These are phyloP conservation scores for Pilaira anomala DNA, from an alignment of 192 early-diverging fungal species.

Conservation along the genomic window DNA sequence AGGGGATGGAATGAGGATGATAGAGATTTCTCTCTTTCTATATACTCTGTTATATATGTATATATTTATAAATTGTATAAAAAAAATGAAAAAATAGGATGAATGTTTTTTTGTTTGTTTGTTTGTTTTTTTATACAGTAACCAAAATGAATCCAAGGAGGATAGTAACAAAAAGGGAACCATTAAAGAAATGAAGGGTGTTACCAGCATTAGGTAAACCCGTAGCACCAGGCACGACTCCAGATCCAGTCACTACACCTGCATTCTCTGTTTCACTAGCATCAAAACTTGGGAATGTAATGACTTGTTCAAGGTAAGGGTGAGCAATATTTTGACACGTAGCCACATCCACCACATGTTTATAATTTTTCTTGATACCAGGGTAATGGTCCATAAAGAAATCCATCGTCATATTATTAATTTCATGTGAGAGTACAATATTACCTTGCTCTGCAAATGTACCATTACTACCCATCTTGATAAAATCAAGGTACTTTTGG, in stretches of 20 bases:
- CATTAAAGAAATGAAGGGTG: conserved; percentile 2
- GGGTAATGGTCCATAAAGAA: conserved; percentile 44
- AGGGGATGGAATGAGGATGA: no score
- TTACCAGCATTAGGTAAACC: background rate
- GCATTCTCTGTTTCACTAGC: background rate
- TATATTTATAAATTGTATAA: no score
- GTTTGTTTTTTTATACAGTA: conserved; percentile 7
- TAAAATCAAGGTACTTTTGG: conserved; percentile 26
- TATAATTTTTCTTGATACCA: conserved; percentile 39
- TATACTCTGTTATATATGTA: no score
- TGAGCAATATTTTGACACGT: conserved; percentile 41
- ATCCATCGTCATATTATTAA: conserved; percentile 41
- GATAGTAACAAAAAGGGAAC: conserved; percentile 30
- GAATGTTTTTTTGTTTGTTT: no score
- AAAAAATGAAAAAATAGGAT: no score
- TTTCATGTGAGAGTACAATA: conserved; percentile 45
- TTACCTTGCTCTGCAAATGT: conserved; percentile 30
- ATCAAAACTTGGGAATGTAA: conserved; percentile 24
- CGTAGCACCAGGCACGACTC: conserved; percentile 15
- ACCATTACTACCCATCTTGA: conserved; percentile 38
- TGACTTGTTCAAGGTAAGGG: conserved; percentile 36
- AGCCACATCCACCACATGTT: conserved; percentile 34
- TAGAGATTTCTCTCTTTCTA: no score
- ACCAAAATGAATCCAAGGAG: conserved; percentile 23
- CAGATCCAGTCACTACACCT: conserved; percentile 12